A percentile compares a stretch with the other conserved stretches of the same genome.
Evolutionary conservation across 768 basidiomycete genomes (phyloP).

Genomic region (Tricholomella constricta): DNA sequence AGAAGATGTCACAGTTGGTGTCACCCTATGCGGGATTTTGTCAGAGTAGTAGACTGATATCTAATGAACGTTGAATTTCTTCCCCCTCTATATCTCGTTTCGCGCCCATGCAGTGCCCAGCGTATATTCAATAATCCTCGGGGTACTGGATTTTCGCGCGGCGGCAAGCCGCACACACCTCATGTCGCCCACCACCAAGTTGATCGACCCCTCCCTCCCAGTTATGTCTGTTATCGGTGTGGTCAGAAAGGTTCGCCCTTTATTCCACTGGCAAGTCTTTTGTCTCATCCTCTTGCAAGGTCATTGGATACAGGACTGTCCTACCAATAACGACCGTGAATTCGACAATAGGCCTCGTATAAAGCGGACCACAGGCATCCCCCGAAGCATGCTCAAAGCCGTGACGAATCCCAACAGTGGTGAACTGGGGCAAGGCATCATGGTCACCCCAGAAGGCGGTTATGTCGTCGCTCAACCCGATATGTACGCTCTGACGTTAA

Average conservation of each 20-base stretch:
- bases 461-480: constrained; percentile 98
- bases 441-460: constrained; percentile 98
- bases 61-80: constrained; percentile 68
- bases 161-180: constrained; percentile 57
- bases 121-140: constrained; percentile 69
- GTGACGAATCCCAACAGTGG: constrained; percentile 83
- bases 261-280: background rate
- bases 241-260: constrained; percentile 84
- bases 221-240: constrained; percentile 98
- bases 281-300: constrained; percentile 49
- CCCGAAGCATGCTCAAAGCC: constrained; percentile 94
- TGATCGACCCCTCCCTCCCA: constrained; percentile 84
- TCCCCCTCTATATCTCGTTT: constrained; percentile 26
- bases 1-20: constrained; percentile 99
- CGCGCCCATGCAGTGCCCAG: constrained; percentile 54
- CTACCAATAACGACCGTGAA: constrained; percentile 94
- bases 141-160: constrained; percentile 62
- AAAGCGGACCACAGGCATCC: constrained; percentile 97
- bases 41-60: constrained; percentile 66
- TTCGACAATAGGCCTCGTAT: constrained; percentile 94
- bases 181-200: constrained; percentile 47
- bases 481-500: constrained; percentile 59
- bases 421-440: constrained; percentile 81
- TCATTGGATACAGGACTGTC: constrained; percentile 99
- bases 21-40: constrained; percentile 57